Base-by-base conservation (phyloP, 768 basidiomycete species). In the Hericium rajendrae region DNA sequence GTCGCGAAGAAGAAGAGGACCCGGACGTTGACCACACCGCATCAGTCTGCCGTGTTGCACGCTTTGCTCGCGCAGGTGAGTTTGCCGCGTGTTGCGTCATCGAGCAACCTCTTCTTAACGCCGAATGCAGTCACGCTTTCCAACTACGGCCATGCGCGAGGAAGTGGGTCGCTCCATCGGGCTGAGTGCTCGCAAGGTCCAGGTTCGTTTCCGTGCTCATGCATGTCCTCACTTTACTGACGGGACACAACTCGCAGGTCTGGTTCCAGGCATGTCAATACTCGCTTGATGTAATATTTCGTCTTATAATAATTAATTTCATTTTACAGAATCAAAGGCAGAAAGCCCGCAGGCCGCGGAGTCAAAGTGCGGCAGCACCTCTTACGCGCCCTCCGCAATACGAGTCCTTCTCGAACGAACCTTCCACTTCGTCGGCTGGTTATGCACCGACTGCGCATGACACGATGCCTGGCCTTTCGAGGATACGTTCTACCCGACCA, bases 111-210 rank as follows among this genome's bases (percentile, higher is more conserved):
- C 32, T 41, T n/a, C 18, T 38, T 46, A 49, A 16, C 18, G 32
- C 54, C 4, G 13, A 28, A 12, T 38, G 9, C 55, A 94, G 91
- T 93, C 91, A 53, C 86, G 88, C 39, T 93, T 94, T 70, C 91
- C 91, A 4, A 88, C 89, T 2, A 92, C 91, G 2, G 84, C 87
- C 10, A 83, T 88, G 80, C 82, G 91, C 52, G 91, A 93, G 71
- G 87, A 91, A 61, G 90, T 93, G 26, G 91, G 91, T 8, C 82
- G 86, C 22, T 78, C 86, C 38, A 93, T 93, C 62, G 91, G 90
- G n/a, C 72, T 94, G 66, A 91, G 89, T 68, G 89, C 90, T 50
- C 81, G 91, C 41, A 91, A 93, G 74, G 91, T 94, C 2, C 91
- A 94, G 82, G 90, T 88, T 64, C 67, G 85, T 77, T 32, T 18